These are phyloP conservation scores for Spergularia azorica DNA, from an alignment of 179 eudicot genomes.

Conservation along the genomic window DNA sequence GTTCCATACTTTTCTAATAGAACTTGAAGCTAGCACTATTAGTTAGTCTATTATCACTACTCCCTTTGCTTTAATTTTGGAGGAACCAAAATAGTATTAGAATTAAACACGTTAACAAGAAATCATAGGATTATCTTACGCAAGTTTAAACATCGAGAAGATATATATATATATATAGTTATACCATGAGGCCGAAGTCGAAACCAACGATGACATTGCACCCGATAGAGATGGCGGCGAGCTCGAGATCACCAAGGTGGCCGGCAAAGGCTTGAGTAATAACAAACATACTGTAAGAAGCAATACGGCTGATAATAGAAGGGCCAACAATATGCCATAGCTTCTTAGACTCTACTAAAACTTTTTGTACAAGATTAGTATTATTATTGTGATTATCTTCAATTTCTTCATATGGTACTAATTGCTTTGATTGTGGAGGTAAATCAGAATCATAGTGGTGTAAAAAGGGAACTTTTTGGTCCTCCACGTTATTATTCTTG, in stretches of 20 bases:
- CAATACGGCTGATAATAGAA: conserved; percentile 33
- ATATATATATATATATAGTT: background rate
- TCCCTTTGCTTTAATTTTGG: too few species aligned
- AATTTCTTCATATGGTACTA: background rate
- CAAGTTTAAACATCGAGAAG: background rate
- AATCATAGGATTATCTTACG: background rate
- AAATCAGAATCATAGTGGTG: background rate
- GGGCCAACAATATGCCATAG: conserved; percentile 47
- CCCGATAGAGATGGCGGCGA: conserved; percentile 44
- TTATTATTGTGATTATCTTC: background rate
- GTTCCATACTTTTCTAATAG: too few species aligned
- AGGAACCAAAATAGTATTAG: too few species aligned
- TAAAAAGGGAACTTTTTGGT: conserved; percentile 25
- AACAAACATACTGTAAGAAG: conserved; percentile 40
- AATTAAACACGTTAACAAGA: too few species aligned
- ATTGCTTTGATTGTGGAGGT: background rate
- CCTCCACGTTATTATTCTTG: background rate
- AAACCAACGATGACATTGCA: conserved; percentile 44
- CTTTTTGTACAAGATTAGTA: background rate
- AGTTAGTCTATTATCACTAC: too few species aligned
- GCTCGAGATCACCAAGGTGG: conserved; percentile 50
- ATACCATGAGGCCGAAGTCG: conserved; percentile 46
- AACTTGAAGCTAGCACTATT: too few species aligned
- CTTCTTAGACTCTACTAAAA: conserved; percentile 36
- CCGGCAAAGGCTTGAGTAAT: conserved; percentile 45